Conservation (phyloP, 345 rosid genomes). For the Rhodamnia rubescens region DNA sequence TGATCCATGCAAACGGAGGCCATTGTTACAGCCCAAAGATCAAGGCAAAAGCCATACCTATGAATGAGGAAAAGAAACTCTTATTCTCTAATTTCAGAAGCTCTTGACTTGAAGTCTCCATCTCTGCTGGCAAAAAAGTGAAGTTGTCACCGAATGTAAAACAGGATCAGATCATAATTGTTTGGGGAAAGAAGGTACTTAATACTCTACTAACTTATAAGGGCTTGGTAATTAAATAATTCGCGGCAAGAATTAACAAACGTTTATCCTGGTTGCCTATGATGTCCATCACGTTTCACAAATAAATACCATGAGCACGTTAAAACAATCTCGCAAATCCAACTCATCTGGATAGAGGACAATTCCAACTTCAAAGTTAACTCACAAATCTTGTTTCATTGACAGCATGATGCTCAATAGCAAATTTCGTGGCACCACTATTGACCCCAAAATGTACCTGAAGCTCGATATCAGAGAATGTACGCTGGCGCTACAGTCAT, state of each 20-base stretch:
- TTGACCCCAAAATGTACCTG: slow-evolving; percentile 89
- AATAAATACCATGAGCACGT: neutral
- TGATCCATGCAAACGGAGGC: neutral
- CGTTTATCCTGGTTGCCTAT: neutral
- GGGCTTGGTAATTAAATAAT: neutral
- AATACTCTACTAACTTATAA: neutral
- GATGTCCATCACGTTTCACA: neutral
- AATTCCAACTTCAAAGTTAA: neutral
- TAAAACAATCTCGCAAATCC: neutral
- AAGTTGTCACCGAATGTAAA: neutral
- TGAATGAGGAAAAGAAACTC: slow-evolving; percentile 5
- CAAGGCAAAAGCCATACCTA: slow-evolving; percentile 8
- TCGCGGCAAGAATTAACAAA: neutral
- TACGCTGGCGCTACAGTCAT: neutral
- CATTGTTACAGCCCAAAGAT: neutral
- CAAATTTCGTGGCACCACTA: slow-evolving; percentile 85
- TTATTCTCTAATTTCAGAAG: slow-evolving; percentile 32
- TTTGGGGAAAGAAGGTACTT: neutral
- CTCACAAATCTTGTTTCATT: slow-evolving; percentile 6
- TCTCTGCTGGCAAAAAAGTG: neutral
- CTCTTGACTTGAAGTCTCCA: slow-evolving; percentile 31
- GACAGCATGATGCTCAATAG: slow-evolving; percentile 84
- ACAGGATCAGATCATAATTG: neutral
- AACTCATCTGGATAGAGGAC: neutral
- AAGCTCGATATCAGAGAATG: neutral